Conservation (phyloP, 768 basidiomycete genomes). For the Boletus tomentosulus region DNA sequence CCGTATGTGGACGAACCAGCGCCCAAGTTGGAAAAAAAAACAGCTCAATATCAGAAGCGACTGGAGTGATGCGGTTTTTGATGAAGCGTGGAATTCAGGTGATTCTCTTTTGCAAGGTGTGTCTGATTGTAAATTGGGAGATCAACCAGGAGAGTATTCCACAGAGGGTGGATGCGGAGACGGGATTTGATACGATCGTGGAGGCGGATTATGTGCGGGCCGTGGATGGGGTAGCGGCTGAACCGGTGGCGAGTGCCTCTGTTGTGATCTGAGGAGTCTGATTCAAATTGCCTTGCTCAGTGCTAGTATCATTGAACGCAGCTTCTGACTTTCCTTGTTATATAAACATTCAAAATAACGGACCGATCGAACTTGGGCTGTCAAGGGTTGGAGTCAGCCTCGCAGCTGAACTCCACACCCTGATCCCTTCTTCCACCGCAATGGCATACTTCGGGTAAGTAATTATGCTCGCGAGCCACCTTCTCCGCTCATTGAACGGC, state of each 20-base stretch:
- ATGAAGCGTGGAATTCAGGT: conserved; percentile 79
- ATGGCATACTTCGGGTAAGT: too few relatives aligned
- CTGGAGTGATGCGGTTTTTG: conserved; percentile 66
- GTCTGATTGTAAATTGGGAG: conserved; percentile 42
- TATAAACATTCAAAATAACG: too few relatives aligned
- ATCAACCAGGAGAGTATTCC: conserved; percentile 39
- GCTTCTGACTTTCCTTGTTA: too few relatives aligned
- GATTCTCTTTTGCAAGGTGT: conserved; percentile 86
- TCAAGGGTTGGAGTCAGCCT: too few relatives aligned
- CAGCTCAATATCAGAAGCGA: conserved; percentile 65
- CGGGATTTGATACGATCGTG: conserved; percentile 48
- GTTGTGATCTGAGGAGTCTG: neutral
- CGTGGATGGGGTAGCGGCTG: conserved; percentile 44
- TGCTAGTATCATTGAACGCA: too few relatives aligned
- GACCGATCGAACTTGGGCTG: too few relatives aligned
- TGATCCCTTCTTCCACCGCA: too few relatives aligned
- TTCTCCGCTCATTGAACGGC: too few relatives aligned
- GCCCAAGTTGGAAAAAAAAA: conserved; percentile 48
- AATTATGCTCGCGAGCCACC: too few relatives aligned
- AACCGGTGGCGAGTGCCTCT: conserved; percentile 16
- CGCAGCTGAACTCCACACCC: too few relatives aligned
- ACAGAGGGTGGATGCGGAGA: conserved; percentile 22
- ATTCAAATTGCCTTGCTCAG: too few relatives aligned
- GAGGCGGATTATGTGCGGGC: conserved; percentile 47
- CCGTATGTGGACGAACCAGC: conserved; percentile 53